Evolutionary conservation across 2,329 filamentous ascomycete genomes (phyloP).

Genomic region (Leptographium radiaticola): DNA sequence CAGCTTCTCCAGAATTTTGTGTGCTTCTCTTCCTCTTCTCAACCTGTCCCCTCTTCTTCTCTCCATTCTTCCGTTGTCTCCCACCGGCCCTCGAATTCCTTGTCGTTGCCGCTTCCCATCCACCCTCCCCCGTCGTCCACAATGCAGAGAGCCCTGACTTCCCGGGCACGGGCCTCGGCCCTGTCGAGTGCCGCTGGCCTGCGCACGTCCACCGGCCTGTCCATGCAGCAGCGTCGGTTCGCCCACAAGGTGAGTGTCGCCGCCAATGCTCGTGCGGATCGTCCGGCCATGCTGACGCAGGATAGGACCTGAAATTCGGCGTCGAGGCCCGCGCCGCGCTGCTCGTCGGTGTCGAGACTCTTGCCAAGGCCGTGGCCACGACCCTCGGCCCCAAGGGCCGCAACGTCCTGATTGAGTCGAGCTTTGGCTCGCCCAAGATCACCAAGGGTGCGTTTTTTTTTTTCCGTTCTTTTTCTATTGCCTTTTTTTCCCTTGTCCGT

Average conservation of each 20-base stretch:
- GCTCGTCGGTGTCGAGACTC: constrained; percentile 87
- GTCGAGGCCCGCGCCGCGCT: constrained; percentile 85
- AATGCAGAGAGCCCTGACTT: constrained; percentile 94
- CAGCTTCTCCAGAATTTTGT: constrained; percentile 7
- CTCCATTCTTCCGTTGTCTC: background rate
- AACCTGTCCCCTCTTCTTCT: background rate
- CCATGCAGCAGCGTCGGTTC: constrained; percentile 79
- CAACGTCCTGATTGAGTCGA: constrained; percentile 96
- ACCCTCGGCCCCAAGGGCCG: constrained; percentile 96
- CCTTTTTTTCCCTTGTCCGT: background rate
- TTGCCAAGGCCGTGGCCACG: constrained; percentile 89
- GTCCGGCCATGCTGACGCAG: constrained; percentile 6
- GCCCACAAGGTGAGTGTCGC: constrained; percentile 72
- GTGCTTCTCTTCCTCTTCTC: background rate
- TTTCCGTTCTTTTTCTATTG: background rate
- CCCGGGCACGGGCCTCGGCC: constrained; percentile 65
- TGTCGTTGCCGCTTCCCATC: background rate
- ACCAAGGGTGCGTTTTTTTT: constrained; percentile 70
- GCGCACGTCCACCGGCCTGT: constrained; percentile 49
- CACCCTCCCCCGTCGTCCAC: constrained; percentile 21
- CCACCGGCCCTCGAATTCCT: background rate
- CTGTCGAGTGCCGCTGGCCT: constrained; percentile 53
- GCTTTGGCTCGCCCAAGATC: constrained; percentile 98
- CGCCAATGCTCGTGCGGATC: too few relatives aligned
- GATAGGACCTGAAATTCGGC: constrained; percentile 91